These are phyloP conservation scores for Sporobolomyces roseus DNA, from an alignment of 768 basidiomycete species.

Conservation along the genomic window DNA sequence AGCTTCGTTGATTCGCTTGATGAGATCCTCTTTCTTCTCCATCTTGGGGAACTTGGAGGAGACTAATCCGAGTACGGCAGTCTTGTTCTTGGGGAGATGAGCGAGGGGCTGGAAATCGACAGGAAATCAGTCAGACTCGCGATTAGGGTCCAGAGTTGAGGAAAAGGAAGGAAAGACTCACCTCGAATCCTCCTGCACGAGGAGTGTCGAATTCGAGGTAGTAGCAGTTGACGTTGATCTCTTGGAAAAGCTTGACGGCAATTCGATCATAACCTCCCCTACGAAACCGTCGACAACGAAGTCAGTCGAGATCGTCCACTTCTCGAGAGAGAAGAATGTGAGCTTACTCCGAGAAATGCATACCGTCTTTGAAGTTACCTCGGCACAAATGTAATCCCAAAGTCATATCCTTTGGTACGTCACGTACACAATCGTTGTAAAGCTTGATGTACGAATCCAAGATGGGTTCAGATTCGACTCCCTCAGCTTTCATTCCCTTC, in stretches of 20 bases:
- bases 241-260: conserved; percentile 45
- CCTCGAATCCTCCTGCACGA: conserved; percentile 44
- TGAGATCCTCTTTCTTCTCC: conserved; percentile 56
- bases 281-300: too few species aligned
- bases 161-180: background rate
- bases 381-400: conserved; percentile 46
- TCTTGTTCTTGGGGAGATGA: conserved; percentile 44
- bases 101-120: conserved; percentile 38
- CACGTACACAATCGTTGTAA: conserved; percentile 51
- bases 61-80: conserved; percentile 45
- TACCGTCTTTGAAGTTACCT: conserved; percentile 37
- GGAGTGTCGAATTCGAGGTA: conserved; percentile 47
- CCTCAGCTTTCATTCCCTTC: conserved; percentile 60
- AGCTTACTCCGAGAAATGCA: background rate
- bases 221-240: conserved; percentile 44
- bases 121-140: background rate
- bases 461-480: conserved; percentile 61
- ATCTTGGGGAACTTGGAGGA: conserved; percentile 51
- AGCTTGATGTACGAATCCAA: conserved; percentile 65
- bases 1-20: conserved; percentile 58
- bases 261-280: conserved; percentile 46
- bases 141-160: background rate
- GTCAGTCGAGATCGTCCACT: too few species aligned
- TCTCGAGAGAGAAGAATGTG: background rate
- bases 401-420: conserved; percentile 44